Conservation (phyloP, 2,329 filamentous ascomycete species). For the Colletotrichum musae region DNA sequence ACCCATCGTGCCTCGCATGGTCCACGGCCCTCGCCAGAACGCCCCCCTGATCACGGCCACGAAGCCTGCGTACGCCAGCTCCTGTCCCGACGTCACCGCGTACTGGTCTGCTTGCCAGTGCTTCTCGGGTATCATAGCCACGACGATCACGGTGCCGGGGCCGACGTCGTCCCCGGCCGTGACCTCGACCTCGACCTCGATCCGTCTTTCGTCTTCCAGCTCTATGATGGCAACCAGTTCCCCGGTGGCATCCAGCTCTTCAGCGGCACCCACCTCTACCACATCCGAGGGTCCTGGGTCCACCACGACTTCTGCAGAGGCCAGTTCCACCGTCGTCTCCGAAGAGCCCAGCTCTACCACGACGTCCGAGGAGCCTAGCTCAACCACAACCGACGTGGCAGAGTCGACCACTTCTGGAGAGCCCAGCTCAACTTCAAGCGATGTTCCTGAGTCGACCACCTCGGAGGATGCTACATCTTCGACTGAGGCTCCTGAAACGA, state of each 20-base stretch:
- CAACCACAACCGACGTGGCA: background rate
- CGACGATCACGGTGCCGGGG: slow-evolving; percentile 32
- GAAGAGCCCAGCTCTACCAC: too few species aligned
- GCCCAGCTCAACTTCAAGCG: background rate
- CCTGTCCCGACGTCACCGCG: slow-evolving; percentile 33
- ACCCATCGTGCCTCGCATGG: too few species aligned
- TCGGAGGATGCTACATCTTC: too few species aligned
- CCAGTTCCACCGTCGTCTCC: too few species aligned
- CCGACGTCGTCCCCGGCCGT: slow-evolving; percentile 16
- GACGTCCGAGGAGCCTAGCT: background rate
- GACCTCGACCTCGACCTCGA: background rate
- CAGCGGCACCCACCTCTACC: too few species aligned
- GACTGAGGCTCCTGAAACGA: too few species aligned
- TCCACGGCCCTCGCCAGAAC: too few species aligned
- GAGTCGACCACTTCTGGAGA: background rate
- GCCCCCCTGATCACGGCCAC: background rate
- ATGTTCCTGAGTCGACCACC: too few species aligned
- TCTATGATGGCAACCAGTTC: too few species aligned
- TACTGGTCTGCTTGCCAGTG: slow-evolving; percentile 45
- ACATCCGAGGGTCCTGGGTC: too few species aligned
- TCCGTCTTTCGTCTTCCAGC: background rate
- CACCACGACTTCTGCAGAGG: too few species aligned
- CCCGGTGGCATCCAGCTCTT: too few species aligned
- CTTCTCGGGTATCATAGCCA: slow-evolving; percentile 40
- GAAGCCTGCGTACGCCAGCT: slow-evolving; percentile 41